Conservation (phyloP, 768 basidiomycete species). For the Leccinum olivaceopallidum region DNA sequence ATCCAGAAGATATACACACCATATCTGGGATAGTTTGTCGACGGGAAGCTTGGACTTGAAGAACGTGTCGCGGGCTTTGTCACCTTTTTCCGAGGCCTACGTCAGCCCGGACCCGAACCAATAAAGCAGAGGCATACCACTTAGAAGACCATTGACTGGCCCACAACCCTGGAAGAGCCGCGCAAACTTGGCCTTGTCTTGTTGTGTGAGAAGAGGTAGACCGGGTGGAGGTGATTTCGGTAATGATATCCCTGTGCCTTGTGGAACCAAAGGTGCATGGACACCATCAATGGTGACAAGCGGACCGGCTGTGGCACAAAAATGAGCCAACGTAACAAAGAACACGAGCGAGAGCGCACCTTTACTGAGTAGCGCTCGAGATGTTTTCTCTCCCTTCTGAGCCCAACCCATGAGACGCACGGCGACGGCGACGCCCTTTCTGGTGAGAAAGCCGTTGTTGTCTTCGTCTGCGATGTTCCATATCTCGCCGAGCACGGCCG, state of each 20-base stretch:
- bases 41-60: conserved; percentile 86
- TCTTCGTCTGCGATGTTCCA: conserved; percentile 93
- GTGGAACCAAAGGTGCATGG: conserved; percentile 48
- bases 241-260: conserved; percentile 53
- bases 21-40: conserved; percentile 90
- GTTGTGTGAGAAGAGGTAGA: conserved; percentile 69
- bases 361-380: conserved; percentile 62
- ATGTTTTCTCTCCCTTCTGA: conserved; percentile 77
- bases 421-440: conserved; percentile 84
- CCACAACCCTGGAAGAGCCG: conserved; percentile 72
- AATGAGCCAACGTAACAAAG: conserved; percentile 13
- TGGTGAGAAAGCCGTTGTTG: conserved; percentile 90
- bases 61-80: conserved; percentile 88
- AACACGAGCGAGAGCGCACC: conserved; percentile 48
- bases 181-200: conserved; percentile 85
- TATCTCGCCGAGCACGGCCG: conserved; percentile 83
- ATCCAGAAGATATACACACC: conserved; percentile 48
- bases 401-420: conserved; percentile 92
- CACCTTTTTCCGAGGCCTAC: conserved; percentile 47
- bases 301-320: conserved; percentile 66
- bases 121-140: conserved; percentile 49
- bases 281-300: conserved; percentile 78
- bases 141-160: conserved; percentile 75
- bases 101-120: not conserved
- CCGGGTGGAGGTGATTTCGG: conserved; percentile 60